A percentile compares a stretch with the other conserved stretches of the same genome.
Evolutionary conservation across 1,284 basidiomycete genomes (phyloP).

Genomic region (Mycosarcoma maydis): DNA sequence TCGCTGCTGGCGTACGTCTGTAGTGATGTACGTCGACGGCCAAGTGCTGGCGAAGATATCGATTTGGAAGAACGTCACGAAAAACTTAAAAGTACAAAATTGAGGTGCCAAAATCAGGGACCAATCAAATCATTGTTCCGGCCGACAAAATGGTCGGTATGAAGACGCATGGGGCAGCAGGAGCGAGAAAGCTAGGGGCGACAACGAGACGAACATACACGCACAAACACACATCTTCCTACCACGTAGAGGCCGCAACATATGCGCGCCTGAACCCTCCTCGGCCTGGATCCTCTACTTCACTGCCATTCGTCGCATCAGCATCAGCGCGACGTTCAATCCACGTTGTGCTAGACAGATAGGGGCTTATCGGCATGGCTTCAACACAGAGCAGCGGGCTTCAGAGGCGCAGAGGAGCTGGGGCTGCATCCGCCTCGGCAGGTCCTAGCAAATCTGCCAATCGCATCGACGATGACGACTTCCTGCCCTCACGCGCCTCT

Average conservation of each 20-base stretch:
- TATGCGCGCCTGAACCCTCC: too few species aligned
- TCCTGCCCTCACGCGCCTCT: slow-evolving; percentile 28
- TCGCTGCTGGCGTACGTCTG: too few species aligned
- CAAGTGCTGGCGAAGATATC: not conserved
- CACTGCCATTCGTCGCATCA: too few species aligned
- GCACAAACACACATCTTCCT: slow-evolving; percentile 7
- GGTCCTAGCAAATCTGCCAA: slow-evolving; percentile 28
- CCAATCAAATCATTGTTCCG: too few species aligned
- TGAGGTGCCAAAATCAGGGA: slow-evolving; percentile 32
- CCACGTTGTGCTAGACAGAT: not conserved
- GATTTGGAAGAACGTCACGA: slow-evolving; percentile 5
- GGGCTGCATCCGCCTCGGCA: slow-evolving; percentile 19
- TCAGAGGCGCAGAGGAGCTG: slow-evolving; percentile 38
- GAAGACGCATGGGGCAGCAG: slow-evolving; percentile 19
- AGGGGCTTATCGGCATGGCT: slow-evolving; percentile 14
- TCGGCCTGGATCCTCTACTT: not conserved
- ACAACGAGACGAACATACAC: not conserved
- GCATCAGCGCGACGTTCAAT: too few species aligned
- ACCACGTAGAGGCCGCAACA: too few species aligned
- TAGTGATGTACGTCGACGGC: too few species aligned
- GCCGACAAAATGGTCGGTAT: slow-evolving; percentile 19
- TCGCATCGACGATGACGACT: slow-evolving; percentile 36
- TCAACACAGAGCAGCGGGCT: slow-evolving; percentile 37
- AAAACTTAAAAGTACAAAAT: slow-evolving; percentile 10
- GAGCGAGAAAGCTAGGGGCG: slow-evolving; percentile 1